Conservation (phyloP, 2,329 filamentous ascomycete species). For the Fonsecaea pedrosoi region DNA sequence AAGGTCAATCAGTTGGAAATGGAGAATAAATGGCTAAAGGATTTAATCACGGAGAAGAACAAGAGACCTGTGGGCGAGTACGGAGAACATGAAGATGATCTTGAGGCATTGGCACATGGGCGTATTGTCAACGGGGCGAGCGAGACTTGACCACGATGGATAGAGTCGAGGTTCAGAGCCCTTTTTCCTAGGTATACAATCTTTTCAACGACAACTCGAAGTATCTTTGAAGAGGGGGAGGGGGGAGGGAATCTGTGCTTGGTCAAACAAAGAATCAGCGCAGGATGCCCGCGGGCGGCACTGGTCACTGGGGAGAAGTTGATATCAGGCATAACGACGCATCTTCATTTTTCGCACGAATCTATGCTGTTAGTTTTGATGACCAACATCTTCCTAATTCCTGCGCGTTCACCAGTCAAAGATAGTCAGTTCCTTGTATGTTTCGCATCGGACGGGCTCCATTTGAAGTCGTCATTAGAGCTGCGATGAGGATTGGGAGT, state of each 20-base stretch:
- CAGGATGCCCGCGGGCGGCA: background rate
- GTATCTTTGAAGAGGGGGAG: background rate
- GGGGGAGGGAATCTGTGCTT: background rate
- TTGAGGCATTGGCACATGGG: background rate
- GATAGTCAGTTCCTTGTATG: background rate
- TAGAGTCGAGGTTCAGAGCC: background rate
- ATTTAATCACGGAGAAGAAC: slow-evolving; percentile 81
- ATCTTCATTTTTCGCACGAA: background rate
- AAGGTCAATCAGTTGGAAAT: slow-evolving; percentile 79
- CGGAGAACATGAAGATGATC: slow-evolving; percentile 9
- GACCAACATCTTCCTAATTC: background rate
- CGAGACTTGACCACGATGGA: background rate
- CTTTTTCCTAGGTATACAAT: background rate
- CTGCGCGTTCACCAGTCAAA: background rate
- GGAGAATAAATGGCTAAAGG: slow-evolving; percentile 83
- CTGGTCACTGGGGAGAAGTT: background rate
- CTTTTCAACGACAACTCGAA: background rate
- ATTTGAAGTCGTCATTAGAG: slow-evolving; percentile 9
- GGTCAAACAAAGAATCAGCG: background rate
- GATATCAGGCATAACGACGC: background rate
- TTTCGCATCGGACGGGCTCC: background rate
- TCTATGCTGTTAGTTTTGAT: background rate
- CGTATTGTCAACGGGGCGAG: slow-evolving; percentile 8
- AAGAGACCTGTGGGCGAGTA: slow-evolving; percentile 47
- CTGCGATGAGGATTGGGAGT: slow-evolving; percentile 8